Percentiles rank a stretch among this genome's conserved stretches.
Conservation (phyloP, 495 filamentous ascomycete species). For the Penicillium antarcticum region DNA sequence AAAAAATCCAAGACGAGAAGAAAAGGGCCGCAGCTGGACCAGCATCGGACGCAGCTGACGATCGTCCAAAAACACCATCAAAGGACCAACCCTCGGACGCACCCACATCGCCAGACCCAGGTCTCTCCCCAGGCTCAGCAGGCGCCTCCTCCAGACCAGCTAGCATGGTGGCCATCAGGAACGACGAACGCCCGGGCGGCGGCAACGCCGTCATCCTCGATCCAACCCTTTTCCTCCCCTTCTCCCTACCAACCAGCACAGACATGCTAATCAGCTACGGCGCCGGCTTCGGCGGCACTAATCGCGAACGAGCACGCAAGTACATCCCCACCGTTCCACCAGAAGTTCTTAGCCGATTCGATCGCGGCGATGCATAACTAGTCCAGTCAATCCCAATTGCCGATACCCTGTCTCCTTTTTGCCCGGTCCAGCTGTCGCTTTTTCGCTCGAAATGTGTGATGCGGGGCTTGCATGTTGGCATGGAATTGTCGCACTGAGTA, state of each 20-base stretch:
- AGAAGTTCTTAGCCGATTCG: conserved; percentile 87
- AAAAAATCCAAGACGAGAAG: conserved; percentile 32
- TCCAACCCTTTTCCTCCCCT: conserved; percentile 89
- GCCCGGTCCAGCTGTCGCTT: too few species aligned
- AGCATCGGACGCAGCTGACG: conserved; percentile 18
- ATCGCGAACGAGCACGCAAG: conserved; percentile 86
- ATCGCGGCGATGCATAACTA: conserved; percentile 47
- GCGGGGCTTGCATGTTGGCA: background rate
- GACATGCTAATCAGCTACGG: conserved; percentile 97
- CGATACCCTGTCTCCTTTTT: background rate
- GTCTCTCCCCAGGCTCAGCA: conserved; percentile 25
- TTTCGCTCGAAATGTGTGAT: background rate
- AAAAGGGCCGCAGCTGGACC: conserved; percentile 20
- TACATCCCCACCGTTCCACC: conserved; percentile 96
- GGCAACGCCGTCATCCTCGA: conserved; percentile 68
- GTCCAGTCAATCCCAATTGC: too few species aligned
- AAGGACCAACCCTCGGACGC: conserved; percentile 36
- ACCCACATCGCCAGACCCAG: conserved; percentile 20
- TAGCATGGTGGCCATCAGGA: conserved; percentile 12
- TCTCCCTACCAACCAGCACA: conserved; percentile 88
- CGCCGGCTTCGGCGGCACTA: conserved; percentile 88
- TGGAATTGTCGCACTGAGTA: background rate
- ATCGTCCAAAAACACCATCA: conserved; percentile 42
- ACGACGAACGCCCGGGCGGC: conserved; percentile 33
- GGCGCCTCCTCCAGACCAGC: conserved; percentile 21